These are phyloP conservation scores for Holtermanniella nyarrowii DNA, from an alignment of 768 basidiomycete species.

Conservation along the genomic window DNA sequence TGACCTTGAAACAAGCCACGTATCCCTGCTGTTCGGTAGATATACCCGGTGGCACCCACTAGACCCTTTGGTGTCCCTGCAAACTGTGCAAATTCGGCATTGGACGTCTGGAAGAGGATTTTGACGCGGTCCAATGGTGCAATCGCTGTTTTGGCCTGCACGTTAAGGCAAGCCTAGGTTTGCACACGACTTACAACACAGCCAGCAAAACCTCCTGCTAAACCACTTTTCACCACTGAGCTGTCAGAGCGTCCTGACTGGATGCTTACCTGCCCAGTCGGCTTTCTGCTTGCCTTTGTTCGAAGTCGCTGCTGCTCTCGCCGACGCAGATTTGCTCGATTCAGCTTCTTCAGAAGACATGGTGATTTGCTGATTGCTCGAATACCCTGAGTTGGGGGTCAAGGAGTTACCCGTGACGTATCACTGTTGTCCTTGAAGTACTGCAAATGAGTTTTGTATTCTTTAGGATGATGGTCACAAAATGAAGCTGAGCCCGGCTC, in stretches of 20 bases:
- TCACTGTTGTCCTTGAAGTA: too few relatives aligned
- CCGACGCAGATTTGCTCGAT: neutral
- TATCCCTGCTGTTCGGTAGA: conserved; percentile 51
- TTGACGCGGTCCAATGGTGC: conserved; percentile 96
- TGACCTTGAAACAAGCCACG: conserved; percentile 90
- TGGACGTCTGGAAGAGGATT: conserved; percentile 95
- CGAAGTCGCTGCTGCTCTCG: neutral
- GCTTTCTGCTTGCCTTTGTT: neutral
- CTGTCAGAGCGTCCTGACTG: conserved; percentile 1
- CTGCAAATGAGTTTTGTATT: too few relatives aligned
- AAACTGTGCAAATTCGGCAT: conserved; percentile 87
- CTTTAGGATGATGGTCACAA: too few relatives aligned
- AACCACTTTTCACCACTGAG: conserved; percentile 60
- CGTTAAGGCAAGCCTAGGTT: conserved; percentile 5
- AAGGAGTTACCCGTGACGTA: too few relatives aligned
- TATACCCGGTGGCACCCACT: conserved; percentile 61
- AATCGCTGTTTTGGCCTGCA: conserved; percentile 81
- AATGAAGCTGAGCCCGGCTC: too few relatives aligned
- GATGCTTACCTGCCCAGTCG: neutral
- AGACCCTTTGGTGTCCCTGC: conserved; percentile 88
- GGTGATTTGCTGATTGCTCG: too few relatives aligned
- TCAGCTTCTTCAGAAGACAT: too few relatives aligned
- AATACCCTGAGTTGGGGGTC: too few relatives aligned
- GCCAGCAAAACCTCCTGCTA: conserved; percentile 88
- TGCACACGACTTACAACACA: conserved; percentile 60